These are phyloP conservation scores for Volvox africanus DNA, from an alignment of 139 green algal genomes.

Conservation along the genomic window DNA sequence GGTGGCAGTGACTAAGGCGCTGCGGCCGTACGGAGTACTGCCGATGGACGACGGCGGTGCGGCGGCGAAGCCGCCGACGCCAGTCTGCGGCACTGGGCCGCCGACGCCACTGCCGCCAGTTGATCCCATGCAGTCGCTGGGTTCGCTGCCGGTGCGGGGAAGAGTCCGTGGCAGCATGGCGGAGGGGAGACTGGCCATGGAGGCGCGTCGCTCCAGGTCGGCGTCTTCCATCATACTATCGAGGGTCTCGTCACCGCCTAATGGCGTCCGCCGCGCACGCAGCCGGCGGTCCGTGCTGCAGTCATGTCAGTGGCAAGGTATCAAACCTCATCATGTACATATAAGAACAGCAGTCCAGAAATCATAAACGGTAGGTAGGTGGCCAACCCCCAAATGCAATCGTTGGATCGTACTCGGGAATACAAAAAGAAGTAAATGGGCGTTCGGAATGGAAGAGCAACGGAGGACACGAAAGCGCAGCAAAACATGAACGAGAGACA, in stretches of 20 bases:
- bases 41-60: background rate
- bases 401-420: no score
- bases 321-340: no score
- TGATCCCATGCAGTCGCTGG: background rate
- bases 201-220: constrained; percentile 16
- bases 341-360: no score
- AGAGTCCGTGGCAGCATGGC: constrained; percentile 9
- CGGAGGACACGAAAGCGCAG: background rate
- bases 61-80: background rate
- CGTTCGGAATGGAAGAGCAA: background rate
- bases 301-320: no score
- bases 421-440: no score
- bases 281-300: constrained; percentile 40
- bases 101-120: no score
- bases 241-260: constrained; percentile 27
- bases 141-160: background rate
- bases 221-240: constrained; percentile 26
- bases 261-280: constrained; percentile 1
- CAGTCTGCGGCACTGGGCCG: background rate
- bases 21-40: background rate
- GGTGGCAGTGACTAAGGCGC: background rate
- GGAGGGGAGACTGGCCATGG: constrained; percentile 17
- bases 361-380: no score
- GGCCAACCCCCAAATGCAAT: no score
- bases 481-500: background rate